Base-by-base conservation (phyloP, 2,329 filamentous ascomycete genomes). In the Cytospora chrysosperma region DNA sequence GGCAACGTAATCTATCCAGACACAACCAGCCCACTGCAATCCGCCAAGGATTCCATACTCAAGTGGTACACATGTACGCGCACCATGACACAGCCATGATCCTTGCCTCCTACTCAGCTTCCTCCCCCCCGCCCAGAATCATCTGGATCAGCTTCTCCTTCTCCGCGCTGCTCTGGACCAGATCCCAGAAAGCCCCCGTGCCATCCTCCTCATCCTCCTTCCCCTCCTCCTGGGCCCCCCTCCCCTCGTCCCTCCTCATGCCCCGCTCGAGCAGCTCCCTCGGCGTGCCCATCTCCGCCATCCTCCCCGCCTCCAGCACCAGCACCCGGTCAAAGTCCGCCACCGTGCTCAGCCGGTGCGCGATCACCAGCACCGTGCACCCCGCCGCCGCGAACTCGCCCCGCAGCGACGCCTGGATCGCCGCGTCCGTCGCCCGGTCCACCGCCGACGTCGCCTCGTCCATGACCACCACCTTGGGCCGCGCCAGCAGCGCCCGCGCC, bases 401-500 rank as follows among this genome's bases (percentile, higher is more conserved):
- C 3, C 83, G 78, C 60, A 88, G 79, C 32, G 86, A 77, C 34
- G 76, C 76, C 69, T 88, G 84, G 73, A 88, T 85, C 28, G 79
- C 75, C 40, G 79, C 75, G 67, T 88, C 86, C 2, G 85, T 87
- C 58, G 79, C 79, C 15, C 76, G 74, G 69, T 88, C 86, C 4
- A 86, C 81, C 0, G 83, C 82, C 12, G 78, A 75, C 8, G 77
- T 79, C 7, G 76, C 76, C 65, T 79, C 77, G 63, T 79, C 77
- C 40, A 79, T 69, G 15, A 81, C 72, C 0, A 81, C 70, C 21
- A 81, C 73, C 67, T 77, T 77, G 26, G 76, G 74, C 21, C 73
- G 72, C 4, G 72, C 70, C 63, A 82, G 70, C 4, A 83, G 69
- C 0, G 80, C 77, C 7, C 81, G 75, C 0, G 80, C 81, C 1